These are phyloP conservation scores for Edaphochlamys debaryana DNA, from an alignment of 139 green algal species.

Conservation along the genomic window DNA sequence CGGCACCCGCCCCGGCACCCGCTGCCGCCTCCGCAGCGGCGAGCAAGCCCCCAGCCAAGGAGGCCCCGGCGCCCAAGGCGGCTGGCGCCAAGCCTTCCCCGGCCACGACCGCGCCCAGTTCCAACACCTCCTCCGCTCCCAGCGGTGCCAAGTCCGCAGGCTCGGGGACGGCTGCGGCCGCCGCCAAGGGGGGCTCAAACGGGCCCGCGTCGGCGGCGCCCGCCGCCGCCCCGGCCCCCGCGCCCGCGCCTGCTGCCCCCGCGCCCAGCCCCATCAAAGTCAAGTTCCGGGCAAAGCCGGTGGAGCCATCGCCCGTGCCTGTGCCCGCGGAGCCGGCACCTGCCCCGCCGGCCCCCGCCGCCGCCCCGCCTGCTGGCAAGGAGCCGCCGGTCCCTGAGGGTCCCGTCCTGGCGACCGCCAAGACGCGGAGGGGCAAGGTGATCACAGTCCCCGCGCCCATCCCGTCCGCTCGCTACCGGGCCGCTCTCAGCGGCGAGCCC, in stretches of 20 bases:
- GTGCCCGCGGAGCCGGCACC: not conserved
- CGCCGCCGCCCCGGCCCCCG: not conserved
- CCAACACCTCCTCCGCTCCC: no score
- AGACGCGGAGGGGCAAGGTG: slow-evolving; percentile 23
- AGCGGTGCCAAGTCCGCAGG: no score
- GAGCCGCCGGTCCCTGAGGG: not conserved
- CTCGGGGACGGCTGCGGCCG: no score
- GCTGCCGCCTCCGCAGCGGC: not conserved
- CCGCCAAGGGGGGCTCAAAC: not conserved
- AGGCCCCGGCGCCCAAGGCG: not conserved
- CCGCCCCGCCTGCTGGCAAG: not conserved
- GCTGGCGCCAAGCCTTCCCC: no score
- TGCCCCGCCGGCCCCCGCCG: not conserved
- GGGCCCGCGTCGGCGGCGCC: not conserved
- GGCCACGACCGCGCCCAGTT: no score
- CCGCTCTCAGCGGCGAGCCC: not conserved
- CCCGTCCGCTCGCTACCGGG: not conserved
- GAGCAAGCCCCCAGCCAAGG: no score
- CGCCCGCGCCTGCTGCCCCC: not conserved
- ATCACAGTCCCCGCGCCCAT: slow-evolving; percentile 15
- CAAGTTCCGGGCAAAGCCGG: slow-evolving; percentile 34
- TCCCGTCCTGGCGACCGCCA: not conserved
- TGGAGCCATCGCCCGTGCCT: not conserved
- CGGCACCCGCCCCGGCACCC: not conserved
- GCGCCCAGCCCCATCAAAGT: slow-evolving; percentile 33